A percentile compares a stretch with the other conserved stretches of the same genome.
Evolutionary conservation across 176 grass and related monocot genomes (phyloP).

Genomic region (Leersia perrieri): DNA sequence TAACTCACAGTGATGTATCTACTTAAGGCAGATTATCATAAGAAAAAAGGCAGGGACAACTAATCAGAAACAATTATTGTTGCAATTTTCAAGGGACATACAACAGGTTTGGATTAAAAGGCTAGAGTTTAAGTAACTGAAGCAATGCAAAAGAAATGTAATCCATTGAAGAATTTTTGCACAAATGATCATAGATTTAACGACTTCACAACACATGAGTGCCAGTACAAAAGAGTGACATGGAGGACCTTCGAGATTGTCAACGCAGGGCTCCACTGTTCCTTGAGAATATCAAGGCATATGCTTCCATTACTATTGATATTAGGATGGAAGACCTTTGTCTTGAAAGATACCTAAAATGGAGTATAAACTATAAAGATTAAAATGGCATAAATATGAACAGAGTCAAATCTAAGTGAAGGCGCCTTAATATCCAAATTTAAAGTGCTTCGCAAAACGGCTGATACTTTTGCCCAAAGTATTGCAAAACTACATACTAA

Average conservation of each 20-base stretch:
- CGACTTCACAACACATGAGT: neutral
- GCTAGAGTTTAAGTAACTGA: neutral
- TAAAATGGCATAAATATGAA: constrained; percentile 1
- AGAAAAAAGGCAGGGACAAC: neutral
- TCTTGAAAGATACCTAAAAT: constrained; percentile 63
- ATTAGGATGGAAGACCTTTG: constrained; percentile 64
- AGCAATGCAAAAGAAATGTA: neutral
- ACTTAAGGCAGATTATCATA: neutral
- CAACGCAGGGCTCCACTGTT: constrained; percentile 66
- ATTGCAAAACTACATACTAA: too few relatives aligned
- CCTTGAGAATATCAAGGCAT: constrained; percentile 65
- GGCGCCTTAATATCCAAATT: neutral
- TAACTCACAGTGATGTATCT: neutral
- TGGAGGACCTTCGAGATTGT: constrained; percentile 56
- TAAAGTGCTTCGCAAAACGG: too few relatives aligned
- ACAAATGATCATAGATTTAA: neutral
- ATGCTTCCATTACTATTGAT: constrained; percentile 71
- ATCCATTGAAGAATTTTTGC: neutral
- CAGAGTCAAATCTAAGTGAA: neutral
- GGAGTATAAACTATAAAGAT: neutral
- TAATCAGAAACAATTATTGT: neutral
- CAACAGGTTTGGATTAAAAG: neutral
- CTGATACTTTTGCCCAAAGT: too few relatives aligned
- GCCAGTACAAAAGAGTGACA: neutral
- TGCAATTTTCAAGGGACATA: neutral